phyloP scores from a whole-genome alignment of 2,329 filamentous ascomycete genomes.

The Calonectria naviculata region DNA sequence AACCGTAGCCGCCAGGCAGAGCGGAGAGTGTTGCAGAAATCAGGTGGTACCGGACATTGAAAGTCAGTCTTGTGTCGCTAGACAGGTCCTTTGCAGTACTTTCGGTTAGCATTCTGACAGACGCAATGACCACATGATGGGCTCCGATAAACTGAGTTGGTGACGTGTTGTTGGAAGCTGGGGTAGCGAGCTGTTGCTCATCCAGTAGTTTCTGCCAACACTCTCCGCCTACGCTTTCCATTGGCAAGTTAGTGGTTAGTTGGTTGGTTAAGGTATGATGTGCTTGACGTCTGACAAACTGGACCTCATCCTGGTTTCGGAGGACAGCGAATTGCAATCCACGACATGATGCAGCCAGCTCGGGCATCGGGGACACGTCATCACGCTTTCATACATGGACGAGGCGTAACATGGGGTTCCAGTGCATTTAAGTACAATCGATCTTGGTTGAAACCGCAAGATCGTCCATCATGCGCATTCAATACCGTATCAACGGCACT shows the following conservation, averaged over 20 bases:
- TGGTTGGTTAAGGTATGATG: neutral
- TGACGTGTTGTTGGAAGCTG: neutral
- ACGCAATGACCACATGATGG: neutral
- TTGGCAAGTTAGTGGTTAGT: neutral
- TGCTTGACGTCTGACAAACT: neutral
- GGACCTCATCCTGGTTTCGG: neutral
- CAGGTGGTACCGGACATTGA: neutral
- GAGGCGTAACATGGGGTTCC: neutral
- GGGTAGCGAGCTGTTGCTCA: neutral
- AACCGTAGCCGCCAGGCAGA: neutral
- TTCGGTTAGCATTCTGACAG: neutral
- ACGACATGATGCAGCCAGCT: neutral
- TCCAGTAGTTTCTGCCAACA: neutral
- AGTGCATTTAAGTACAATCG: neutral
- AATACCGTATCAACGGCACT: too few relatives aligned
- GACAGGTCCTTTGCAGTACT: neutral
- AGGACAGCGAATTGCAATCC: neutral
- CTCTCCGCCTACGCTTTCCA: neutral
- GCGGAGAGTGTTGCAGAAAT: neutral
- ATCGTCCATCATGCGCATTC: too few relatives aligned
- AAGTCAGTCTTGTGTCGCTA: neutral
- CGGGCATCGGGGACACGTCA: neutral
- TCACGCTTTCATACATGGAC: neutral
- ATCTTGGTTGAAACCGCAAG: too few relatives aligned
- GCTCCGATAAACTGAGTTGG: neutral